Conservation (phyloP, 495 filamentous ascomycete genomes). For the Penicillium tannophilum region DNA sequence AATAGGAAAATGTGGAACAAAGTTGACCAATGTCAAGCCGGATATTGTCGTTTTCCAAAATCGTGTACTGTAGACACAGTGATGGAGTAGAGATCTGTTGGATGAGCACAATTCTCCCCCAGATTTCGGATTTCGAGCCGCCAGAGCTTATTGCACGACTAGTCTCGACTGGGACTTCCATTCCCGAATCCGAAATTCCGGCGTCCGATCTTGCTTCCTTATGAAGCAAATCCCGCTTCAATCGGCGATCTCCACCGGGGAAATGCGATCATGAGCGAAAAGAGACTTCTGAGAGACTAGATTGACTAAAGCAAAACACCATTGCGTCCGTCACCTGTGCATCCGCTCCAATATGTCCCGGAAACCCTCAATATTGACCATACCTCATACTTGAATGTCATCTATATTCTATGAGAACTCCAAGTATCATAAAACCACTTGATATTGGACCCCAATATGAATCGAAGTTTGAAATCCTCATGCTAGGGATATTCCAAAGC, state of each 20-base stretch:
- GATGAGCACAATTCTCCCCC: slow-evolving; percentile 14
- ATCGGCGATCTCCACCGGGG: slow-evolving; percentile 20
- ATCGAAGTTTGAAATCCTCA: background rate
- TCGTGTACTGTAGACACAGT: background rate
- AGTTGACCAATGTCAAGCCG: background rate
- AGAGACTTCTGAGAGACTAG: background rate
- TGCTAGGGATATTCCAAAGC: too few relatives aligned
- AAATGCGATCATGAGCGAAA: background rate
- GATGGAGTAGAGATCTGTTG: background rate
- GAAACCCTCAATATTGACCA: too few relatives aligned
- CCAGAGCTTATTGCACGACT: slow-evolving; percentile 6
- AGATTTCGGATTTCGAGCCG: slow-evolving; percentile 18
- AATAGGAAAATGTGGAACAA: background rate
- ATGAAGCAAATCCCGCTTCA: slow-evolving; percentile 8
- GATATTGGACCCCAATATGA: too few relatives aligned
- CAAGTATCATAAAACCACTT: too few relatives aligned
- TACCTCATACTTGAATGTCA: too few relatives aligned
- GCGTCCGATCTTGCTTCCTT: slow-evolving; percentile 9
- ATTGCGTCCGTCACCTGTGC: too few relatives aligned
- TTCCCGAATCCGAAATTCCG: slow-evolving; percentile 26
- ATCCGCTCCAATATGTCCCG: too few relatives aligned
- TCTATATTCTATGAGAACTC: too few relatives aligned
- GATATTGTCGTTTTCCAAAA: background rate
- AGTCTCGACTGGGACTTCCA: slow-evolving; percentile 7
- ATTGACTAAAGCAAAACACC: background rate